Conservation (phyloP, 2,329 filamentous ascomycete species). For the Tolypocladium tundrense region DNA sequence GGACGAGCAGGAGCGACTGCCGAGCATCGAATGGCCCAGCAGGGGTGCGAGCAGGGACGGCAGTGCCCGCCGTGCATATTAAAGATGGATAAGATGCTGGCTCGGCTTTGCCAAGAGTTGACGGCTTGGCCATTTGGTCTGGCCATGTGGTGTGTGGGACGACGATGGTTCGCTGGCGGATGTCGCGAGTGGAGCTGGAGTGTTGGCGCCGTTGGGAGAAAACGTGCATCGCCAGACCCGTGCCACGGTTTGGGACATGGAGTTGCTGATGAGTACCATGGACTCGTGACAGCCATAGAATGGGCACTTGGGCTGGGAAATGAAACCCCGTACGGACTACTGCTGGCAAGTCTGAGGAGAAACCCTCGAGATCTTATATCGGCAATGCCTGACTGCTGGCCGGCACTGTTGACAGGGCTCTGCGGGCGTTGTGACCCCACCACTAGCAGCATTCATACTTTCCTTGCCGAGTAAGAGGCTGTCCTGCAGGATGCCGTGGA, state of each 20-base stretch:
- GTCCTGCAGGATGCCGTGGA: background rate
- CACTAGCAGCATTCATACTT: background rate
- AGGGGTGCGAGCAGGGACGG: background rate
- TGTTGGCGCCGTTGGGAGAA: background rate
- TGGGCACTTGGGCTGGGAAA: background rate
- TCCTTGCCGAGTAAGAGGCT: background rate
- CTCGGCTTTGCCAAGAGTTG: slow-evolving; percentile 2
- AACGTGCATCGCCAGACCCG: no score
- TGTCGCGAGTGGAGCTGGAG: background rate
- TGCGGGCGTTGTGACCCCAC: background rate
- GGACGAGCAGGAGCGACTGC: background rate
- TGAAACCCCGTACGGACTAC: background rate
- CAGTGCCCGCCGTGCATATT: background rate
- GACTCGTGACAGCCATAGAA: background rate
- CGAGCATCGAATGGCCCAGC: background rate
- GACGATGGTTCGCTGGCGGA: slow-evolving; percentile 8
- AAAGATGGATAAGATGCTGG: background rate
- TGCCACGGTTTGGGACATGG: no score
- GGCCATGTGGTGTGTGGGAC: slow-evolving; percentile 8
- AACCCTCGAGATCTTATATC: background rate
- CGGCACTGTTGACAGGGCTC: background rate
- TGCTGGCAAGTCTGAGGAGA: background rate
- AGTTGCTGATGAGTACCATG: background rate
- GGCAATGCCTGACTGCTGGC: background rate
- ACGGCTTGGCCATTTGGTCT: background rate